Evolutionary conservation across 169 alveolate species (phyloP).

Genomic region (Theileria luwenshuni): DNA sequence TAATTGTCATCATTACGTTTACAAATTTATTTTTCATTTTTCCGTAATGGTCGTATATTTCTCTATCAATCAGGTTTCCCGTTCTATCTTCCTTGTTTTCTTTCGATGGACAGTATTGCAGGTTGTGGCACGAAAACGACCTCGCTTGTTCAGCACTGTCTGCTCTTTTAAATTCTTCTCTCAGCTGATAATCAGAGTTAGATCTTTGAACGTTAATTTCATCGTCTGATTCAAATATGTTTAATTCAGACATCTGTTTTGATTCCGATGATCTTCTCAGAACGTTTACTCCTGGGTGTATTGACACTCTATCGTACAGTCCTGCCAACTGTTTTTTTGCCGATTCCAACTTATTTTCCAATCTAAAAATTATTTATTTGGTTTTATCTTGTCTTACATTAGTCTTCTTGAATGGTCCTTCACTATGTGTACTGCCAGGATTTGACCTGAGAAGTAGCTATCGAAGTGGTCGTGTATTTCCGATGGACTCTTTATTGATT

Average conservation of each 20-base stretch:
- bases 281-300: neutral
- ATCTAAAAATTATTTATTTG: constrained; percentile 21
- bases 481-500: constrained; percentile 48
- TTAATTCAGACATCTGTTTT: neutral
- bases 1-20: constrained; percentile 25
- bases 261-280: neutral
- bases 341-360: constrained; percentile 45
- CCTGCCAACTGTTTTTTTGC: constrained; percentile 30
- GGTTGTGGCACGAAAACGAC: constrained; percentile 35
- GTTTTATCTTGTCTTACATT: constrained; percentile 23
- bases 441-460: constrained; percentile 58
- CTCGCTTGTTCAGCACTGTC: neutral
- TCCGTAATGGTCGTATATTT: constrained; percentile 24
- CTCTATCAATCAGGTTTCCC: constrained; percentile 13
- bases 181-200: too few species aligned
- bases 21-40: constrained; percentile 10
- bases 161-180: neutral
- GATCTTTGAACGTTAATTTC: neutral
- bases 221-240: neutral
- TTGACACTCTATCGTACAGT: constrained; percentile 22
- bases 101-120: neutral
- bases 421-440: constrained; percentile 55
- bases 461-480: constrained; percentile 50
- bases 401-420: constrained; percentile 54
- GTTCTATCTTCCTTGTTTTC: neutral